Conservation (phyloP, 2,329 filamentous ascomycete genomes). For the Ilyonectria mors-panacis region DNA sequence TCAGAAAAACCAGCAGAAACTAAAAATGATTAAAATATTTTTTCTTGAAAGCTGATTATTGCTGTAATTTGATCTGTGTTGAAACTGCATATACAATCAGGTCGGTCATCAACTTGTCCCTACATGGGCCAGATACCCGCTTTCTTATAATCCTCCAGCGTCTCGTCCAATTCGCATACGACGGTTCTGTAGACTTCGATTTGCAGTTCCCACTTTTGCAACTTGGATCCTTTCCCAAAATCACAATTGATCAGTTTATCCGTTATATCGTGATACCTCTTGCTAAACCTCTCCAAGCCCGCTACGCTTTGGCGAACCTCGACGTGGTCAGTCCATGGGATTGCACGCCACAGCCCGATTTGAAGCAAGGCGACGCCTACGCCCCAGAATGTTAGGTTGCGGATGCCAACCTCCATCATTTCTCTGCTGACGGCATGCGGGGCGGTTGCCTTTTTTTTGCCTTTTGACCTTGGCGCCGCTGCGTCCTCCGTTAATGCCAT, state of each 20-base stretch:
- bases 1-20: too few species aligned
- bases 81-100: background rate
- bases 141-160: background rate
- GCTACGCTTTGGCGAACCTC: background rate
- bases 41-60: too few species aligned
- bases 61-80: too few species aligned
- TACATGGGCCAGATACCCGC: background rate
- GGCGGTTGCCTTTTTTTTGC: too few species aligned
- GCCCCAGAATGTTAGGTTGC: background rate
- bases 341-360: background rate
- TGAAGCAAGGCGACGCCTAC: background rate
- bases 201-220: background rate
- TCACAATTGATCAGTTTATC: background rate
- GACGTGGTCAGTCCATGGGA: background rate
- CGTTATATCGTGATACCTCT: too few species aligned
- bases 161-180: background rate
- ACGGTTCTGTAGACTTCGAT: background rate
- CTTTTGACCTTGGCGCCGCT: too few species aligned
- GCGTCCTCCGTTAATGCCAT: too few species aligned
- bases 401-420: too few species aligned
- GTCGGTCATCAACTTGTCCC: background rate
- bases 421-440: too few species aligned
- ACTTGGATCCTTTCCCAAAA: background rate
- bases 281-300: background rate
- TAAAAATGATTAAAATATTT: too few species aligned